phyloP scores from a whole-genome alignment of 257 asterid genomes.

The Solanum clarkiae region DNA sequence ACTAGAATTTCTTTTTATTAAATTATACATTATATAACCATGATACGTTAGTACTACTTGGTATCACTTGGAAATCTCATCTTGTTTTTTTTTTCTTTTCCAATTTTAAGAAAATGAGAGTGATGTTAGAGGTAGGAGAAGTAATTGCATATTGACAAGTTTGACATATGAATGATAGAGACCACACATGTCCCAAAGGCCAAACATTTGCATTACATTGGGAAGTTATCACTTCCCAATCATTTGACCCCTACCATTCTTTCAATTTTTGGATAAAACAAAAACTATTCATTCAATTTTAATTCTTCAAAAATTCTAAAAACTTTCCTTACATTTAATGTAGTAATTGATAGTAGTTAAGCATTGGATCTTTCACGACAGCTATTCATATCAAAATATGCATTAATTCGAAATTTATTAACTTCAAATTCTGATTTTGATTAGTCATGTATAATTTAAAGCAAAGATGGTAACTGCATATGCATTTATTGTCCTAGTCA shows the following conservation, averaged over 20 bases:
- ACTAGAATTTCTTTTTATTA: neutral
- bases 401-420: neutral
- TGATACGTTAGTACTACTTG: neutral
- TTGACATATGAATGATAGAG: neutral
- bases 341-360: neutral
- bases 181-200: neutral
- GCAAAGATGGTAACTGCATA: neutral
- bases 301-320: neutral
- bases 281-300: neutral
- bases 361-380: neutral
- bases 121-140: neutral
- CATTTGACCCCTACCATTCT: conserved; percentile 19
- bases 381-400: neutral
- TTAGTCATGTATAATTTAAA: neutral
- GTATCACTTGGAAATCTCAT: neutral
- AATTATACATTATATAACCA: neutral
- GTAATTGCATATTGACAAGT: neutral
- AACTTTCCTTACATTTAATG: neutral
- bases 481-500: neutral
- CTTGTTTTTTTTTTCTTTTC: neutral
- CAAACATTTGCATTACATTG: conserved; percentile 10
- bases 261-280: neutral
- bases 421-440: neutral
- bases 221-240: conserved; percentile 26
- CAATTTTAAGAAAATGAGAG: neutral